phyloP scores from a whole-genome alignment of 2,329 filamentous ascomycete genomes.

The Fonsecaea nubica region DNA sequence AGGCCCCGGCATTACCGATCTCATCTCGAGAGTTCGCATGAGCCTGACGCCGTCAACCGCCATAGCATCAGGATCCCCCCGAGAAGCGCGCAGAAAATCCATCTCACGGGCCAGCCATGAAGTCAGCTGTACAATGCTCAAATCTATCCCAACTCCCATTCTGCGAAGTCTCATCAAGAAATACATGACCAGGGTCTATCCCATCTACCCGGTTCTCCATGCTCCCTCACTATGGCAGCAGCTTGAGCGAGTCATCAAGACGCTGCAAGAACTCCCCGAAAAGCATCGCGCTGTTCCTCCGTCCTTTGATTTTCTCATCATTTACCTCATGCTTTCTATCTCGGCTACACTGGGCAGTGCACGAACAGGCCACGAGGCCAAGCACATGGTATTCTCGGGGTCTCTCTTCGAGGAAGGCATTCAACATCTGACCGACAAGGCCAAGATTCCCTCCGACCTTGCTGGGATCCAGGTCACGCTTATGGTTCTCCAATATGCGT shows the following conservation, averaged over 20 bases:
- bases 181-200: slow-evolving; percentile 44
- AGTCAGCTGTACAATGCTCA: slow-evolving; percentile 40
- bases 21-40: slow-evolving; percentile 45
- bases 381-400: slow-evolving; percentile 44
- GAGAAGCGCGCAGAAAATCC: slow-evolving; percentile 36
- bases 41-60: slow-evolving; percentile 45
- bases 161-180: slow-evolving; percentile 43
- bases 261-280: slow-evolving; percentile 37
- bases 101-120: slow-evolving; percentile 34
- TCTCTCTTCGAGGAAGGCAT: slow-evolving; percentile 46
- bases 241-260: slow-evolving; percentile 39
- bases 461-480: slow-evolving; percentile 41
- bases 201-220: slow-evolving; percentile 43
- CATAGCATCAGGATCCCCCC: slow-evolving; percentile 35
- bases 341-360: slow-evolving; percentile 44
- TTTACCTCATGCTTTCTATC: slow-evolving; percentile 45
- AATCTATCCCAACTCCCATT: slow-evolving; percentile 40
- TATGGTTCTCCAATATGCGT: slow-evolving; percentile 41
- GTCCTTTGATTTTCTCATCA: slow-evolving; percentile 44
- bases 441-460: slow-evolving; percentile 42
- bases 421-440: slow-evolving; percentile 43
- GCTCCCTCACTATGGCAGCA: slow-evolving; percentile 42
- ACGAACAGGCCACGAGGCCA: slow-evolving; percentile 43
- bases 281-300: slow-evolving; percentile 37
- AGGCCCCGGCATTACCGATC: slow-evolving; percentile 42